A percentile compares a stretch with the other conserved stretches of the same genome.
Conservation (phyloP, 208 protist species). For the Zelonia costaricensis region DNA sequence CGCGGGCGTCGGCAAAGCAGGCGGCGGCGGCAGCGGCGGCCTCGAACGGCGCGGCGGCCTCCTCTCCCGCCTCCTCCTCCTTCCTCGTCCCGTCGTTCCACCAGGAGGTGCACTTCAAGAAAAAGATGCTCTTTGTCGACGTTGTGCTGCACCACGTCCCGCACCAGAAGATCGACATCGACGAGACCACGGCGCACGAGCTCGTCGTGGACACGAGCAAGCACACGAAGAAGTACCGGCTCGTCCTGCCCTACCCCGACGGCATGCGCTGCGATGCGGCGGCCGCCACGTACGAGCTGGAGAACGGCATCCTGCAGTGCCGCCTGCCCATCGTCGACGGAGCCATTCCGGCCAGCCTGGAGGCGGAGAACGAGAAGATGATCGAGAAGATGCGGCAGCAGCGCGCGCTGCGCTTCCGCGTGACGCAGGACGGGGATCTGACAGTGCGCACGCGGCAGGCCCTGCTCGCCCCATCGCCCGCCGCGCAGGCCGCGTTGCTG, state of each 20-base stretch:
- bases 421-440: conserved; percentile 71
- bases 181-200: conserved; percentile 43
- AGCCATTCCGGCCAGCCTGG: conserved; percentile 44
- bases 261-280: conserved; percentile 55
- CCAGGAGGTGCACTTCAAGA: conserved; percentile 85
- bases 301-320: conserved; percentile 66
- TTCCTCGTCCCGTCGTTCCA: conserved; percentile 53
- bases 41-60: conserved; percentile 4
- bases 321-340: conserved; percentile 68
- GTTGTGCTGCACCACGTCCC: conserved; percentile 86
- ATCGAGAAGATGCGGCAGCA: conserved; percentile 58
- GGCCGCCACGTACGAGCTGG: conserved; percentile 53
- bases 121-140: conserved; percentile 68
- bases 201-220: conserved; percentile 77
- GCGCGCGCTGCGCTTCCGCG: conserved; percentile 71
- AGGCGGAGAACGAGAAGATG: conserved; percentile 52
- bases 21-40: not conserved
- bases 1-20: conserved; percentile 9
- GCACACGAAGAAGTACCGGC: conserved; percentile 84
- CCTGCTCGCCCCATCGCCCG: conserved; percentile 46
- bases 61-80: conserved; percentile 14
- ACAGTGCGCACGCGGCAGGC: conserved; percentile 74
- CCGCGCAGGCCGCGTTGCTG: conserved; percentile 20
- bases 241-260: conserved; percentile 73
- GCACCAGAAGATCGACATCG: conserved; percentile 65